Percentiles rank a stretch among this genome's conserved stretches.
These are phyloP conservation scores for Lichtheimia corymbifera DNA, from an alignment of 371 early-diverging fungal species.

Conservation along the genomic window DNA sequence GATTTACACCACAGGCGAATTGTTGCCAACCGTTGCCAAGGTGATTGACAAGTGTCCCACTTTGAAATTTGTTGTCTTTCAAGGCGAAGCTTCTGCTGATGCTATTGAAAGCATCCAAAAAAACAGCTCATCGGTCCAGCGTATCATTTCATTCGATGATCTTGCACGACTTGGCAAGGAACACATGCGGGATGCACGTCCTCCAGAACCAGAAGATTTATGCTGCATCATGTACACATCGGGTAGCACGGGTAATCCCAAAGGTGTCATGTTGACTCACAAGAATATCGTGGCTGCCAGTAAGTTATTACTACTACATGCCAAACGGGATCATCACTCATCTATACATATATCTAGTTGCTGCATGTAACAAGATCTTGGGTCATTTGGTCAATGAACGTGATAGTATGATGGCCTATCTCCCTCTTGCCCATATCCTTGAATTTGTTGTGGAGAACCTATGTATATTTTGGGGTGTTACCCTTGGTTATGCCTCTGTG, in stretches of 20 bases:
- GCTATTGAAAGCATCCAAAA: constrained; percentile 39
- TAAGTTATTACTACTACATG: constrained; percentile 29
- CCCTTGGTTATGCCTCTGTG: constrained; percentile 88
- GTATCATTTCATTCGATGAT: constrained; percentile 49
- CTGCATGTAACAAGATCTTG: constrained; percentile 57
- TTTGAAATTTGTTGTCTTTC: constrained; percentile 78
- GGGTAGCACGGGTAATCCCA: constrained; percentile 91
- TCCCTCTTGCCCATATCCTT: constrained; percentile 94
- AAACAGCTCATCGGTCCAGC: constrained; percentile 18
- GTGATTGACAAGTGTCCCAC: constrained; percentile 62
- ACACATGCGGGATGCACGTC: constrained; percentile 58
- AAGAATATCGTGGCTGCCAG: constrained; percentile 78
- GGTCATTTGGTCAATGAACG: constrained; percentile 46
- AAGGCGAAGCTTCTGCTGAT: constrained; percentile 60
- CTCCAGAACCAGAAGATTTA: constrained; percentile 74
- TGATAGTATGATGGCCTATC: constrained; percentile 83
- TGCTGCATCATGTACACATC: constrained; percentile 97
- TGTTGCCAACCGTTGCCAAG: constrained; percentile 70
- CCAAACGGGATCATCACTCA: constrained; percentile 1
- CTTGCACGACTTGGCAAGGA: constrained; percentile 64
- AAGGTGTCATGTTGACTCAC: constrained; percentile 90
- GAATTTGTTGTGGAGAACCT: constrained; percentile 84
- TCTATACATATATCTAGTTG: constrained; percentile 42
- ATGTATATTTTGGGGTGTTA: constrained; percentile 73
- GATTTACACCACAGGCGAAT: constrained; percentile 82